phyloP scores from a whole-genome alignment of 2,329 filamentous ascomycete species.

The Microcera coccophila region DNA sequence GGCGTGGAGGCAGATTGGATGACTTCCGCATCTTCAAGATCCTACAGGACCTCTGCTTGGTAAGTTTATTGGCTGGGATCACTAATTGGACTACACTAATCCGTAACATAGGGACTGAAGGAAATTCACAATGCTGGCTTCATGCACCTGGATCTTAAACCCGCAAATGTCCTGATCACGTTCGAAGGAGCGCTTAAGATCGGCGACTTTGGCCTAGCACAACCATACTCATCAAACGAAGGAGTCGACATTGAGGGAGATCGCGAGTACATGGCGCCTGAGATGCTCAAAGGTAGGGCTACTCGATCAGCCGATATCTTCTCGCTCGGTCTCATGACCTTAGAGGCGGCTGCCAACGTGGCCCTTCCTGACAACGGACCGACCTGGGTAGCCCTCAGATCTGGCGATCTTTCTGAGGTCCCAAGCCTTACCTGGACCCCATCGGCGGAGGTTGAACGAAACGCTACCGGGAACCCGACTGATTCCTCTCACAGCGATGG shows the following conservation, averaged over 20 bases:
- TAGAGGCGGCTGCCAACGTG: conserved; percentile 92
- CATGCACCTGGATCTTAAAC: conserved; percentile 81
- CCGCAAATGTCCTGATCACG: conserved; percentile 77
- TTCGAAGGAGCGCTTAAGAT: conserved; percentile 82
- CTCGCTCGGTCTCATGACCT: conserved; percentile 86
- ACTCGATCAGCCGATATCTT: conserved; percentile 94
- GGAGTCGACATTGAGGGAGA: conserved; percentile 89
- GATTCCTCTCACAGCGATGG: conserved; percentile 37
- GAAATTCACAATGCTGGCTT: conserved; percentile 87
- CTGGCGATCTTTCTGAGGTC: conserved; percentile 83
- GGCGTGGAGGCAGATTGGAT: conserved; percentile 80
- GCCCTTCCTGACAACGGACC: conserved; percentile 88
- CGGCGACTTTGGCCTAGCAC: conserved; percentile 80
- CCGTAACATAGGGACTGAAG: conserved; percentile 65
- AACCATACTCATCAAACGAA: conserved; percentile 65
- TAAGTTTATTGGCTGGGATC: conserved; percentile 46
- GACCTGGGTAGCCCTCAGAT: conserved; percentile 84
- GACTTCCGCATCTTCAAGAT: conserved; percentile 99
- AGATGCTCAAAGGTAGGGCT: conserved; percentile 80
- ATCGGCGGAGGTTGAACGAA: conserved; percentile 65
- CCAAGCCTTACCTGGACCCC: conserved; percentile 82
- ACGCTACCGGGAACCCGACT: conserved; percentile 57
- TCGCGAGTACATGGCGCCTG: conserved; percentile 91
- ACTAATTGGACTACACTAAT: not conserved
- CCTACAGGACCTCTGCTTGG: conserved; percentile 76